A percentile compares a stretch with the other conserved stretches of the same genome.
These are phyloP conservation scores for Heliamphora pulchella DNA, from an alignment of 179 eudicot genomes.

Conservation along the genomic window DNA sequence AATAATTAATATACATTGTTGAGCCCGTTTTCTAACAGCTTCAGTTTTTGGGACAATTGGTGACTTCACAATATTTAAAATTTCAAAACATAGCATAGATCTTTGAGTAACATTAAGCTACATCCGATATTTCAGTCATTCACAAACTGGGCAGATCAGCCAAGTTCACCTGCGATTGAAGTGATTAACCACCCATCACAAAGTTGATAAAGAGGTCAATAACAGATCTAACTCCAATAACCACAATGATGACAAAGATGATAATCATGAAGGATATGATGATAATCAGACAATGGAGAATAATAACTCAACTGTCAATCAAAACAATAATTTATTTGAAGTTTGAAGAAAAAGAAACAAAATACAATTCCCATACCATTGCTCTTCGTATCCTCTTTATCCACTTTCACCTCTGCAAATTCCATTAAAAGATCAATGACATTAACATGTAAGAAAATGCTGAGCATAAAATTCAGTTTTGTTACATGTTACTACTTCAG, in stretches of 20 bases:
- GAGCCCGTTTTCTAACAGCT: too few species aligned
- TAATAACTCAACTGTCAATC: background rate
- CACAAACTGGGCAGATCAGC: background rate
- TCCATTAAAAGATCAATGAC: conserved; percentile 5
- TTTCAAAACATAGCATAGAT: background rate
- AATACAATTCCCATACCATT: conserved; percentile 35
- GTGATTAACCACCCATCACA: background rate
- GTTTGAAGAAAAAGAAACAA: background rate
- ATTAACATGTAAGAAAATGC: conserved; percentile 10
- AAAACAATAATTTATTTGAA: conserved; percentile 5
- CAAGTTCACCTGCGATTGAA: background rate
- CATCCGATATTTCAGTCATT: background rate
- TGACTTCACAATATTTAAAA: too few species aligned
- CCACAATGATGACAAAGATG: background rate
- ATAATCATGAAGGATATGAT: background rate
- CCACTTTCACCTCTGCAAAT: conserved; percentile 66
- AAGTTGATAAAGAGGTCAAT: background rate
- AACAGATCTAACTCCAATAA: background rate
- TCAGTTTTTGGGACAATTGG: too few species aligned
- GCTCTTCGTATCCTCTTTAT: conserved; percentile 65
- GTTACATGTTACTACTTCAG: background rate
- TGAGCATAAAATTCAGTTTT: background rate
- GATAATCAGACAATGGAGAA: background rate
- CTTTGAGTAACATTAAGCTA: background rate
- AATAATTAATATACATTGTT: too few species aligned